Conservation (phyloP, 257 asterid species). For the Nicotiana knightiana region DNA sequence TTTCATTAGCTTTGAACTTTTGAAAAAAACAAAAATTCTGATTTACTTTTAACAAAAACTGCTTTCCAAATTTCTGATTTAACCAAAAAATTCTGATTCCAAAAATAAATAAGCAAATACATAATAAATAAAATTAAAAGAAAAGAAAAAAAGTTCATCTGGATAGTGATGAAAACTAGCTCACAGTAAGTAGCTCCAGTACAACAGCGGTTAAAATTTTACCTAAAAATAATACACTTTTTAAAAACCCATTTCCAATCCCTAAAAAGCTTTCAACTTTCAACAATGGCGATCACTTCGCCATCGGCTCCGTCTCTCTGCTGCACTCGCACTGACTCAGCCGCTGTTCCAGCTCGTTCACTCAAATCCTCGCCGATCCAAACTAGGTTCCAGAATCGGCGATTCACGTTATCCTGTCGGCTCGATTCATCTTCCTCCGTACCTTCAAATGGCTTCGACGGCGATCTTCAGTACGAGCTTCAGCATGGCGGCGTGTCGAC, state of each 20-base stretch:
- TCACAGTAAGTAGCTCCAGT: too few relatives aligned
- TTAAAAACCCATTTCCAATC: background rate
- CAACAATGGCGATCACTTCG: constrained; percentile 66
- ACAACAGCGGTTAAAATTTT: background rate
- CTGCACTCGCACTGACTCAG: constrained; percentile 26
- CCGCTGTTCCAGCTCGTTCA: constrained; percentile 18
- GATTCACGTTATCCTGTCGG: constrained; percentile 21
- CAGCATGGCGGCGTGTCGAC: constrained; percentile 23
- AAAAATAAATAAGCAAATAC: too few relatives aligned
- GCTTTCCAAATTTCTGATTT: too few relatives aligned
- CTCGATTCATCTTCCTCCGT: constrained; percentile 37
- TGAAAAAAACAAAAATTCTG: too few relatives aligned
- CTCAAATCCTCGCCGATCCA: constrained; percentile 16
- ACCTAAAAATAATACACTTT: background rate
- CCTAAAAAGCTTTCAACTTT: constrained; percentile 5
- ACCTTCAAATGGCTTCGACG: constrained; percentile 23
- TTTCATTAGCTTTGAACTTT: too few relatives aligned
- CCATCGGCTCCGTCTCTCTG: constrained; percentile 50
- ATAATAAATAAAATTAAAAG: too few relatives aligned
- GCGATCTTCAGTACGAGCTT: constrained; percentile 57
- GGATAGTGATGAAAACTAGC: too few relatives aligned
- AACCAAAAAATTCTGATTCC: too few relatives aligned
- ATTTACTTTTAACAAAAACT: too few relatives aligned
- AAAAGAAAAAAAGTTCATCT: too few relatives aligned
- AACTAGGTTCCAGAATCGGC: constrained; percentile 13